Evolutionary conservation across 192 early-diverging fungal genomes (phyloP), one percentile per base, ranked within the genome.

Genomic region (Paraglomus brasilianum): DNA sequence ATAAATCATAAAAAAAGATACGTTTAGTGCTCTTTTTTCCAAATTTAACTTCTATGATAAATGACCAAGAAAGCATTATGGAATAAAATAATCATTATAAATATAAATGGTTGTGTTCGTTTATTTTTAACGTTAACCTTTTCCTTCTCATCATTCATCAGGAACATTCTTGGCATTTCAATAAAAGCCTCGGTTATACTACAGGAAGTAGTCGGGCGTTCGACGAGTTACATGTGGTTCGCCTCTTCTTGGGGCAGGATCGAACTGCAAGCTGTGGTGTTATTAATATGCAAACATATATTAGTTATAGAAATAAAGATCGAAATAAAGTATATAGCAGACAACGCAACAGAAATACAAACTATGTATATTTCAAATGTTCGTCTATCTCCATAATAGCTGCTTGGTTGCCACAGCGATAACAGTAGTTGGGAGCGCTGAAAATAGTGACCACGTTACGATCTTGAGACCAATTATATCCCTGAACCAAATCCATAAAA

Each of bases 371-470:
- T 86, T 98, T 98, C 82, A 99, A 82, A 79, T 97, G 89, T 81
- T 99, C 95, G 75, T 99, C 97, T 73, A 99, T 91, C 77, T 99
- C 97, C 97, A 99, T 98, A 75, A 99, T 99, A 38, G 97, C 97
- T 30, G 97, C 97, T 85, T 98, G 95, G 77, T 99, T 99, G 55
- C 97, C 97, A 74, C 97, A 99, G 49, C 97, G 89, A 87, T 99
- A 99, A 80, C 97, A 97, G 83, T 99, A 99, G 81, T 99, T 99
- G 39, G 97, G 97, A 48, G 97, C 97, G 80, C 89, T 92, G 77
- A 99, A 99, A 68, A 99, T 99, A 22, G 97, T 99, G 13, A 99
- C 97, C 4, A 96, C 95, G 78, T 99, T 98, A 79, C 91, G 88
- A 60, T 98, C 97, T 81, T 99, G 95, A 65, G 89, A 89, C 97